Base-by-base conservation (phyloP, 768 basidiomycete genomes). In the Galerina sulciceps region DNA sequence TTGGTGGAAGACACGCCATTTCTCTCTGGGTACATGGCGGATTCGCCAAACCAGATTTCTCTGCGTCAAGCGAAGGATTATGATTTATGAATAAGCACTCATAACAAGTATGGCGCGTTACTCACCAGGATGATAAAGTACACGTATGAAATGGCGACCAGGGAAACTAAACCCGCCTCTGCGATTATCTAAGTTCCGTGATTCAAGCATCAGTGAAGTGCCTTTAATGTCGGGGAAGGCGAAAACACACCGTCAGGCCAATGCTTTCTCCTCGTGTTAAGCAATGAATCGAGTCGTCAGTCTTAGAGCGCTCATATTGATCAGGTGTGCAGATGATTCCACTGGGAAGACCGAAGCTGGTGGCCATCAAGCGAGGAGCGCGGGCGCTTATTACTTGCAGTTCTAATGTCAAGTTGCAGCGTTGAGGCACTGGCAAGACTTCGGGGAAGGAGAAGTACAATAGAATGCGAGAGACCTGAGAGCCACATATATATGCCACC, bases 81-180 rank as follows among this genome's bases (percentile, higher is more conserved):
- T 6, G 45, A 10, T 17, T 18, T 4, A 37, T 6, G 45, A 10
- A 40, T 42, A 11, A 52, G n/a, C 34, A 22, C 23, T 3, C 34
- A 26, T 2, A 36, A n/a, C 42, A 48, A 18, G 6, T 14, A 18
- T 4, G 14, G 6, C 58, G 10, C 10, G 14, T 10, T 26, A 10
- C 73, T 52, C 48, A 75, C 75, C 18, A 70, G 37, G 23, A 77
- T 74, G 17, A 75, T 64, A 13, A 40, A 55, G 52, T 72, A 75
- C 1, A 75, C 70, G 31, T 65, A 71, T 15, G 69, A 56, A 2
- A 77, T 73, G n/a, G 76, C 73, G 14, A 71, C 47, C 9, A 73
- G 49, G 10, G 75, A 76, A n/a, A 77, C 23, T 23, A 75, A 63
- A n/a, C 73, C 75, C 8, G 75, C 65, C 56, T 76, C 72, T 13